phyloP scores from a whole-genome alignment of 2,329 filamentous ascomycete species.

The Stachybotrys elegans region DNA sequence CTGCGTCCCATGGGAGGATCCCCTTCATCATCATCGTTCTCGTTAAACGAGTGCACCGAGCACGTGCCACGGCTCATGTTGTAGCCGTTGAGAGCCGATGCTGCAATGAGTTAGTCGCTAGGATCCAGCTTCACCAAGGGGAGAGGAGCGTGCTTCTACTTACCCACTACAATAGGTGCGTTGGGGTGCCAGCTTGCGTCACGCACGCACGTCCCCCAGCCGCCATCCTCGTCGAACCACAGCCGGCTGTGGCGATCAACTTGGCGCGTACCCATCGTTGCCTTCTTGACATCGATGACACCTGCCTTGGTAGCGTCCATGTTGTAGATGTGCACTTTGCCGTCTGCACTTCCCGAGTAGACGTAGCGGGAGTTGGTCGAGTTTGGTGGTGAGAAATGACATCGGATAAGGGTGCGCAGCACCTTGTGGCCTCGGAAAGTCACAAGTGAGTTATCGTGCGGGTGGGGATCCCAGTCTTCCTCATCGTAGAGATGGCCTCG shows the following conservation, averaged over 20 bases:
- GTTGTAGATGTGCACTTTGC: constrained; percentile 88
- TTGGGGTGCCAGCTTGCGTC: constrained; percentile 90
- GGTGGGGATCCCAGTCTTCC: constrained; percentile 52
- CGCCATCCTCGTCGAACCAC: constrained; percentile 50
- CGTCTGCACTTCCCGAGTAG: constrained; percentile 86
- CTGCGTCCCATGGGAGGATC: constrained; percentile 50
- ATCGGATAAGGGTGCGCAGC: constrained; percentile 84
- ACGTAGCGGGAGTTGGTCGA: constrained; percentile 90
- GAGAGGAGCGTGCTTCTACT: constrained; percentile 19
- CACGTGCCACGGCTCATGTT: constrained; percentile 70
- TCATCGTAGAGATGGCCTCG: constrained; percentile 63
- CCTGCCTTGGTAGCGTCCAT: constrained; percentile 80
- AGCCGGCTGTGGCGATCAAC: constrained; percentile 48
- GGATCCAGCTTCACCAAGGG: background rate
- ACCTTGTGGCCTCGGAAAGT: constrained; percentile 91
- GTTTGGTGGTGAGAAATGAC: constrained; percentile 85
- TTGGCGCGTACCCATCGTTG: constrained; percentile 60
- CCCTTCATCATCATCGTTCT: constrained; percentile 59
- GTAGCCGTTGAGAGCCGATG: constrained; percentile 78
- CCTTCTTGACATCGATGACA: constrained; percentile 69
- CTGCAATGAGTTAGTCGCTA: constrained; percentile 32
- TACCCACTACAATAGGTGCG: constrained; percentile 69
- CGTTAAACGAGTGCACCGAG: constrained; percentile 73
- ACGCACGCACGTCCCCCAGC: constrained; percentile 74
- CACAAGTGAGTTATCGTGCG: constrained; percentile 87